Conservation (phyloP, 2,329 filamentous ascomycete genomes). For the Fusarium chuoi region DNA sequence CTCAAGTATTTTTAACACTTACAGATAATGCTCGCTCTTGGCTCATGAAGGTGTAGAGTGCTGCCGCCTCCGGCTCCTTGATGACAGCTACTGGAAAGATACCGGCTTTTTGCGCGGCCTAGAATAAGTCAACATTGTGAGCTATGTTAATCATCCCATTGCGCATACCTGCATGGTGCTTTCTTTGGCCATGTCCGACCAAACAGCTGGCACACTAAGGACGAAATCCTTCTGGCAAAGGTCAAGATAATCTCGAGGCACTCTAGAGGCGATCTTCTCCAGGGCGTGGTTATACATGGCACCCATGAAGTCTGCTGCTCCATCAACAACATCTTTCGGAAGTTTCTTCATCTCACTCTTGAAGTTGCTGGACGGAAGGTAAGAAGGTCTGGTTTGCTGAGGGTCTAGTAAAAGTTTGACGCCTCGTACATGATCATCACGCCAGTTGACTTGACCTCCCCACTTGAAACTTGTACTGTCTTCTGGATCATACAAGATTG, state of each 20-base stretch:
- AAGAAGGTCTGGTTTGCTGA: not conserved
- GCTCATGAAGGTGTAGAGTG: not conserved
- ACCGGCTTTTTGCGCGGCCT: not conserved
- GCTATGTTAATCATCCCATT: rapidly evolving
- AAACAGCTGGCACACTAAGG: not conserved
- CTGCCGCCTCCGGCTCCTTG: not conserved
- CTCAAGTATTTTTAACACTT: rapidly evolving
- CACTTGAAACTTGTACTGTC: not conserved
- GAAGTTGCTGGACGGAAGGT: not conserved
- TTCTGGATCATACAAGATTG: not conserved
- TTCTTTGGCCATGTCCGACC: not conserved
- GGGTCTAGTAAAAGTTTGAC: not conserved
- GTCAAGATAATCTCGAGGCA: not conserved
- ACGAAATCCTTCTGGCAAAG: not conserved
- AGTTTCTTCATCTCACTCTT: not conserved
- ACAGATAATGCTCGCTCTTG: not conserved
- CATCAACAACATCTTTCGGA: not conserved
- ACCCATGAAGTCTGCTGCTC: not conserved
- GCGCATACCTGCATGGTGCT: not conserved
- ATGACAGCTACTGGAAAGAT: not conserved
- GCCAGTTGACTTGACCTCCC: not conserved
- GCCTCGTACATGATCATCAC: not conserved
- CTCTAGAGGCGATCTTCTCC: not conserved
- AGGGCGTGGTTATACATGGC: not conserved
- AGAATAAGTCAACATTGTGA: rapidly evolving